Evolutionary conservation across 176 grass and related monocot genomes (phyloP).

Genomic region (Musa itinerans): DNA sequence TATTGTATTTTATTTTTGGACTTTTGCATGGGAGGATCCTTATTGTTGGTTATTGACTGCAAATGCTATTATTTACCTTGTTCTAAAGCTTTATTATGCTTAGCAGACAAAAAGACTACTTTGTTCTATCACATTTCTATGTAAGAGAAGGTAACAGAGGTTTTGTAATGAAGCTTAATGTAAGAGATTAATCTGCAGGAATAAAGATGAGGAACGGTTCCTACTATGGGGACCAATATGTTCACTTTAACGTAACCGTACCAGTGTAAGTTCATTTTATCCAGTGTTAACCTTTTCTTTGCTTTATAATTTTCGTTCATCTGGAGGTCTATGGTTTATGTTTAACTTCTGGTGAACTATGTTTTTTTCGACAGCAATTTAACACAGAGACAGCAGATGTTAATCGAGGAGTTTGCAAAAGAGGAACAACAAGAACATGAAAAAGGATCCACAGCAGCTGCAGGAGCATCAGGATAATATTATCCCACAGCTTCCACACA

Average conservation of each 20-base stretch:
- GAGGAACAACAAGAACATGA: conserved; percentile 34
- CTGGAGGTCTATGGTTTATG: too few species aligned
- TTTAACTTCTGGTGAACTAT: too few species aligned
- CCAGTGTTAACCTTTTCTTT: background rate
- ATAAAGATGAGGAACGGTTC: conserved; percentile 63
- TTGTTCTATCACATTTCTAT: too few species aligned
- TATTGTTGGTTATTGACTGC: too few species aligned
- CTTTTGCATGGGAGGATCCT: too few species aligned
- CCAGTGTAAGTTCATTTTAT: conserved; percentile 41
- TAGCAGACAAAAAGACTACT: too few species aligned
- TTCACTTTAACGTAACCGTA: conserved; percentile 73
- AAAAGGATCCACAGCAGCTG: conserved; percentile 34
- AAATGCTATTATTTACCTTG: too few species aligned
- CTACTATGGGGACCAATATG: conserved; percentile 63
- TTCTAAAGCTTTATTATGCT: too few species aligned
- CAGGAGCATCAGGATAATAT: conserved; percentile 18
- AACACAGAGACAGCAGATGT: conserved; percentile 46
- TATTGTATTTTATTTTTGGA: background rate
- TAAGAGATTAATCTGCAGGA: conserved; percentile 28
- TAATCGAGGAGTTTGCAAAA: conserved; percentile 76
- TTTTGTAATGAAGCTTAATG: background rate
- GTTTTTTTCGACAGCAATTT: conserved; percentile 30
- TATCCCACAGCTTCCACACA: too few species aligned
- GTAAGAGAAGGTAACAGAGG: too few species aligned
- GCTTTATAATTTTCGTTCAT: background rate